phyloP scores from a whole-genome alignment of 73 alveolate genomes.

The Paramecium primaurelia region DNA sequence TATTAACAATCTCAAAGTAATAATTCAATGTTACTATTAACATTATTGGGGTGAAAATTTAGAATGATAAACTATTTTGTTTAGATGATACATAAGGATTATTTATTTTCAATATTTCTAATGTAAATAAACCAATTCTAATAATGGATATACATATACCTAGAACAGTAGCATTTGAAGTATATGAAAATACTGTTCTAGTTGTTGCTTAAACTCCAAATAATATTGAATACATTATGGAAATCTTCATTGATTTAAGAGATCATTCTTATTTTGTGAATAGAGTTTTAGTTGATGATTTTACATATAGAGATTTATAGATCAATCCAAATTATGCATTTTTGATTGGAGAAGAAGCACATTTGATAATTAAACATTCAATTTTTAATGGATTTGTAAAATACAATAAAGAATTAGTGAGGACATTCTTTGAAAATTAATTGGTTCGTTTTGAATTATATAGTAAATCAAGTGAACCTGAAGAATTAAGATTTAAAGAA shows the following conservation, averaged over 20 bases:
- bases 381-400: constrained; percentile 5
- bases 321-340: not conserved
- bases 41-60: not conserved
- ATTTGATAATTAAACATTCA: not conserved
- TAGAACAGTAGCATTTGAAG: constrained; percentile 21
- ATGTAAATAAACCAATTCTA: not conserved
- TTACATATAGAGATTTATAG: not conserved
- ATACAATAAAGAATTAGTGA: constrained; percentile 3
- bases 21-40: not conserved
- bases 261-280: not conserved
- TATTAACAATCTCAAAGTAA: not conserved
- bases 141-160: not conserved
- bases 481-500: not conserved
- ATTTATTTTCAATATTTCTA: not conserved
- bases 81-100: constrained; percentile 1
- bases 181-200: not conserved
- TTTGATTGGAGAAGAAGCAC: constrained; percentile 16
- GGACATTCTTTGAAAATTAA: not conserved
- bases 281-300: constrained; percentile 40
- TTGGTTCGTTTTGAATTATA: not conserved
- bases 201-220: constrained; percentile 3
- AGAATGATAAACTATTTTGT: not conserved
- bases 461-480: not conserved
- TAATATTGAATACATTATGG: not conserved
- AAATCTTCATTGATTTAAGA: not conserved